Evolutionary conservation across 805 yeast species (phyloP).

Genomic region (Torulaspora maleeae): DNA sequence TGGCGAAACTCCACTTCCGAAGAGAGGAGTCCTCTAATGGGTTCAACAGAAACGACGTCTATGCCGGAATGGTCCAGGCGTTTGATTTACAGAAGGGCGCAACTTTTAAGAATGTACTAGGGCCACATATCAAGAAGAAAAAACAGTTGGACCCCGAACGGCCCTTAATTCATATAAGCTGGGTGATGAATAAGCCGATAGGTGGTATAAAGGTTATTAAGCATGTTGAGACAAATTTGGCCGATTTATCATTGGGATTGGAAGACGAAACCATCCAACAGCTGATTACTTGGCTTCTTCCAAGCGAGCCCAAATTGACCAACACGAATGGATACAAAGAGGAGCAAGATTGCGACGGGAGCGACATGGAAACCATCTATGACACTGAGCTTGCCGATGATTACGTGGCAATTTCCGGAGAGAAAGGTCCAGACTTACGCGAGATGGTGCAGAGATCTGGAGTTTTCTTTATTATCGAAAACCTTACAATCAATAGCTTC

Average conservation of each 20-base stretch:
- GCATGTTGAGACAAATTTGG: conserved; percentile 52
- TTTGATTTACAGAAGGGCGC: conserved; percentile 56
- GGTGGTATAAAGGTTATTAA: conserved; percentile 88
- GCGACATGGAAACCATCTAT: conserved; percentile 10
- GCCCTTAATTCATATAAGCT: conserved; percentile 45
- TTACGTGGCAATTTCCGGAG: conserved; percentile 13
- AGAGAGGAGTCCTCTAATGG: conserved; percentile 63
- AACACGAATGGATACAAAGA: conserved; percentile 13
- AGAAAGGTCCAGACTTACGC: conserved; percentile 39
- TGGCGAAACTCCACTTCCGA: conserved; percentile 56
- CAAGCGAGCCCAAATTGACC: conserved; percentile 38
- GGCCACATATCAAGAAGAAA: conserved; percentile 39
- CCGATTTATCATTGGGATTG: conserved; percentile 66
- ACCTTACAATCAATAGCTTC: conserved; percentile 48
- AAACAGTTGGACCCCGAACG: conserved; percentile 12
- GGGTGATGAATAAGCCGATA: conserved; percentile 82
- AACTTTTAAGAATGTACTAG: conserved; percentile 64
- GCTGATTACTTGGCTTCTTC: conserved; percentile 67
- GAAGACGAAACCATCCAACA: conserved; percentile 66
- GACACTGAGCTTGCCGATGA: conserved; percentile 11
- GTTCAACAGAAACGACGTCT: conserved; percentile 57
- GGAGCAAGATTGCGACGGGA: conserved; percentile 11
- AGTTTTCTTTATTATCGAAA: conserved; percentile 61
- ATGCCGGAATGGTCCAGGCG: conserved; percentile 60
- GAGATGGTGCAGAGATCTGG: conserved; percentile 75